These are phyloP conservation scores for Trichoderma sp. DNA, from an alignment of 2,329 filamentous ascomycete genomes.

Conservation along the genomic window DNA sequence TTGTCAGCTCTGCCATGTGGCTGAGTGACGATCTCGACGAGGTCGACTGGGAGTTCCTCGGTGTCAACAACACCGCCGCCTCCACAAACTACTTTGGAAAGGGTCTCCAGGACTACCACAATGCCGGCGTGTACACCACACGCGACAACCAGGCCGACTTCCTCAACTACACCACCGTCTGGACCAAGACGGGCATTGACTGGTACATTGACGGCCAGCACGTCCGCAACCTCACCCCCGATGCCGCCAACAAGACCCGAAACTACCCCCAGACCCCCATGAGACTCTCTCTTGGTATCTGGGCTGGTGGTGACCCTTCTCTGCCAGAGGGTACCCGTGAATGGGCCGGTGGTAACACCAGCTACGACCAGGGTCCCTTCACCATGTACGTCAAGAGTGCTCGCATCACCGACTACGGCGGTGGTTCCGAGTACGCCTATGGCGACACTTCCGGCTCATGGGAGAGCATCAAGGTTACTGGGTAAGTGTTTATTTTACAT, in stretches of 20 bases:
- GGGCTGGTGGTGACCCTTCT: constrained; percentile 61
- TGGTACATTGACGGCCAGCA: constrained; percentile 70
- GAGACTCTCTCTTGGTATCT: constrained; percentile 68
- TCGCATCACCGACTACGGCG: constrained; percentile 58
- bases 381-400: constrained; percentile 71
- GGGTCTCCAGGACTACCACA: constrained; percentile 63
- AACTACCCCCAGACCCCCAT: constrained; percentile 78
- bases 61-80: constrained; percentile 62
- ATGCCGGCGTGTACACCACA: constrained; percentile 60
- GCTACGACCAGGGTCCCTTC: constrained; percentile 67
- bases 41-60: constrained; percentile 84
- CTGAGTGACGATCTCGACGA: constrained; percentile 84
- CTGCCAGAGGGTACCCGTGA: constrained; percentile 59
- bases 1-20: constrained; percentile 81
- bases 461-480: constrained; percentile 61
- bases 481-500: constrained; percentile 43
- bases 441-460: constrained; percentile 61
- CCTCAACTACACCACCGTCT: constrained; percentile 76
- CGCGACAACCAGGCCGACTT: constrained; percentile 59
- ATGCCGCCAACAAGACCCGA: constrained; percentile 61
- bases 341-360: constrained; percentile 70
- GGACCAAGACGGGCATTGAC: constrained; percentile 66
- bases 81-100: constrained; percentile 82
- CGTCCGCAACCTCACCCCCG: constrained; percentile 63
- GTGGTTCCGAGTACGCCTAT: constrained; percentile 66